Conservation (phyloP, 2,329 filamentous ascomycete species). For the Nothophoma quercina region DNA sequence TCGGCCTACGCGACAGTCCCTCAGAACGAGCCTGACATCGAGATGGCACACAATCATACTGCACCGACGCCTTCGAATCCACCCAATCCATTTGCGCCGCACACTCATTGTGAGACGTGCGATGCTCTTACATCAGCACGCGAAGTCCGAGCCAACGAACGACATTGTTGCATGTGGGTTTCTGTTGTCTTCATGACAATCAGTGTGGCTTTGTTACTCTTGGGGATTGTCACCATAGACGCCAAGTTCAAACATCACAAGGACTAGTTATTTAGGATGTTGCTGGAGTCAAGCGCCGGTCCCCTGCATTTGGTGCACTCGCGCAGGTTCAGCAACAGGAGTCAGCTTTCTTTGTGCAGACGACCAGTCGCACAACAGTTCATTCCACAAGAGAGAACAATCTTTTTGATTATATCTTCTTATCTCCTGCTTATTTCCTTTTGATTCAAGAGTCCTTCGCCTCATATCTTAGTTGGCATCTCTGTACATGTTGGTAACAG, state of each 20-base stretch:
- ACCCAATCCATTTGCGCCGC: neutral
- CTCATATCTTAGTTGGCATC: constrained; percentile 14
- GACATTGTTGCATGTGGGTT: constrained; percentile 9
- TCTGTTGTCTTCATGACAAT: constrained; percentile 3
- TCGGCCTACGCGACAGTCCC: constrained; percentile 3
- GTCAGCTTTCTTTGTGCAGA: too few species aligned
- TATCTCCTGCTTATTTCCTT: neutral
- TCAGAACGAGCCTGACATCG: constrained; percentile 9
- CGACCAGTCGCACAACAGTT: neutral
- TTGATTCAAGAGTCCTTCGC: neutral
- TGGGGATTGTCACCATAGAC: constrained; percentile 9
- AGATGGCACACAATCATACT: constrained; percentile 8
- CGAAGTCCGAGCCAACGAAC: constrained; percentile 8
- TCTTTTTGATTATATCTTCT: neutral
- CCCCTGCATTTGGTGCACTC: too few species aligned
- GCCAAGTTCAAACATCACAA: constrained; percentile 5
- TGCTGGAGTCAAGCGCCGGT: too few species aligned
- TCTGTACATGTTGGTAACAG: constrained; percentile 26
- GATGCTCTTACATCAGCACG: constrained; percentile 12
- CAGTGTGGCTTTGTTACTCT: neutral
- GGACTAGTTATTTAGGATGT: neutral
- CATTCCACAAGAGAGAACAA: neutral
- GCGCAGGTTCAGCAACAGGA: too few species aligned
- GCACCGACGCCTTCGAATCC: neutral
- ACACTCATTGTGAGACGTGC: constrained; percentile 15